A percentile compares a stretch with the other conserved stretches of the same genome.
phyloP scores from a whole-genome alignment of 1,139 yeast species.

The Geotrichum carabidarum region DNA sequence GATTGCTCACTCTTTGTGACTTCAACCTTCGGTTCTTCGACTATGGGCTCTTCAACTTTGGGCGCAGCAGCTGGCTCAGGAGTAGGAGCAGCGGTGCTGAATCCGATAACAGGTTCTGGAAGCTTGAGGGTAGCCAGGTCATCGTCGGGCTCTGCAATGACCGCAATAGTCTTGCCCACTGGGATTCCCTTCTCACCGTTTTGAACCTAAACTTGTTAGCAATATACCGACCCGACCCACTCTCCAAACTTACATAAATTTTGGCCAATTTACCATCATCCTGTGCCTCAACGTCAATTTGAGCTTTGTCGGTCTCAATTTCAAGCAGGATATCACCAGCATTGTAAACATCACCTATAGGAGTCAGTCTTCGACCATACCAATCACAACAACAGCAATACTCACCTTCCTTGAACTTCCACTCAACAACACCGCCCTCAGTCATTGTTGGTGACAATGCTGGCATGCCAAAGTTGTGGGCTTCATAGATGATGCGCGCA shows the following conservation, averaged over 20 bases:
- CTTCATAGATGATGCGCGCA: constrained; percentile 32
- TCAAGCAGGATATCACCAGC: constrained; percentile 87
- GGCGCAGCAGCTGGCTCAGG: constrained; percentile 17
- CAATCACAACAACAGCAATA: constrained; percentile 1
- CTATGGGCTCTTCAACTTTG: not conserved
- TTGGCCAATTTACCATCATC: constrained; percentile 89
- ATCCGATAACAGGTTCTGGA: constrained; percentile 46
- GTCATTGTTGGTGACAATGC: constrained; percentile 99
- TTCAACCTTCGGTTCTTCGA: constrained; percentile 10
- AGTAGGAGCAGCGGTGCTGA: constrained; percentile 10
- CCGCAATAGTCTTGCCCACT: constrained; percentile 89
- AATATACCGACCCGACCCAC: not conserved
- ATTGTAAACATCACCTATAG: constrained; percentile 49
- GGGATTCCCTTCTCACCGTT: constrained; percentile 74
- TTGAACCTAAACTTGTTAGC: constrained; percentile 27
- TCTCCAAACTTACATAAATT: constrained; percentile 44
- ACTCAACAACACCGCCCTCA: constrained; percentile 89
- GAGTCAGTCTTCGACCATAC: not conserved
- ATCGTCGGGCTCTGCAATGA: constrained; percentile 81
- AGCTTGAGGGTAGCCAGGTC: constrained; percentile 60
- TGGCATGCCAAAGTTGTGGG: constrained; percentile 79
- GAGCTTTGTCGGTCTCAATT: constrained; percentile 91
- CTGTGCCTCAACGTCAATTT: constrained; percentile 86
- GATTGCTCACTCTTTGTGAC: constrained; percentile 2
- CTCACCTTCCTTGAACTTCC: constrained; percentile 79